Evolutionary conservation across 228 moss, liverwort and hornwort genomes (phyloP), one percentile per base, ranked within the genome.

Genomic region (Sphagnum fallax): DNA sequence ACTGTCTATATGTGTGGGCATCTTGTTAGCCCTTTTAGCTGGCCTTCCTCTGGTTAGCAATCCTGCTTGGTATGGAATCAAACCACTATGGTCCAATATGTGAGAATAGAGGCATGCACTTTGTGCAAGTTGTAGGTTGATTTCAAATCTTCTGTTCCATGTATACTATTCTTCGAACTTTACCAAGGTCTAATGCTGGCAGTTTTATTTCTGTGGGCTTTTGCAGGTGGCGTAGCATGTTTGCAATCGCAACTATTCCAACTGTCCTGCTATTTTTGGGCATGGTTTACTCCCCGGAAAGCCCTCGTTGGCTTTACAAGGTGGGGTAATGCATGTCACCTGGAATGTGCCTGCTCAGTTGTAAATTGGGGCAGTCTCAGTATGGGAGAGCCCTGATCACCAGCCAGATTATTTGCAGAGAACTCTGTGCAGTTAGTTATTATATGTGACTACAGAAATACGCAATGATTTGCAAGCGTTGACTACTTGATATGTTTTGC

Each of bases 231-330:
- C 87, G 90, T 60, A 82, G 70, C 62, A 97, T 97, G 97, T 97
- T 97, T 83, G 71, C 80, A 10, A 49, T 93, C 6, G 73, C 89
- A 53, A 70, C 65, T 50, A 65, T 87, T 4, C 97, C 93, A 69
- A 93, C 91, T 69, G 53, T 79, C 64, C 73, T 93, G 52, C 85
- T 93, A 7, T 76, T 85, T 15, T 47, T 90, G 47, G 91, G 90
- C 79, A 94, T 94, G 98, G 79, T 64, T 4, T 90, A 87, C 58
- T 84, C 90, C 72, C 98, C 94, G 32, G 98, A 98, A 75, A 98
- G 98, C 77, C 98, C 98, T 47, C 93, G 93, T 63, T 98, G 98
- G 98, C 87, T 98, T 50, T 92, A 84, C 69, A 87, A 88, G 94
- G 94, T 32, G 32, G 32, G 32, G 2, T 32, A 32, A 32, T 32